Conservation (phyloP, 1,284 basidiomycete genomes). For the Pterulicium gracile region DNA sequence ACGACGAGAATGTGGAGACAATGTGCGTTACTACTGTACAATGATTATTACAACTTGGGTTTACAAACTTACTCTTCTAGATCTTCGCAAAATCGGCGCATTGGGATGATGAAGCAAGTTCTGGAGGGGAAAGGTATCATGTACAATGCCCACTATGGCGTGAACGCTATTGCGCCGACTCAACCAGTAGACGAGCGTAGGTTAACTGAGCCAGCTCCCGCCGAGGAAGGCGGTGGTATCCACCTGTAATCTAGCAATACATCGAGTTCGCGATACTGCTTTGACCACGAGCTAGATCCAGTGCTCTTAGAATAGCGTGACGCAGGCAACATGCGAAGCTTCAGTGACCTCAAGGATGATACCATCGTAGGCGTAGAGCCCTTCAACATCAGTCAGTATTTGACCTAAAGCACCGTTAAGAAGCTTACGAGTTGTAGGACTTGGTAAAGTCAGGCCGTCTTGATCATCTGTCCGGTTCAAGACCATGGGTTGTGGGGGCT, state of each 20-base stretch:
- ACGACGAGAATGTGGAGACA: slow-evolving; percentile 41
- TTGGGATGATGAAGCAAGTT: neutral
- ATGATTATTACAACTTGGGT: too few relatives aligned
- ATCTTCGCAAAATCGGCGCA: neutral
- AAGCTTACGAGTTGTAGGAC: slow-evolving; percentile 57
- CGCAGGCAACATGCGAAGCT: slow-evolving; percentile 61
- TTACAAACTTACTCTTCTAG: too few relatives aligned
- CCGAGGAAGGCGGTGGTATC: too few relatives aligned
- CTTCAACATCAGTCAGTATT: slow-evolving; percentile 19
- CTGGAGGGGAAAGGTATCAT: neutral
- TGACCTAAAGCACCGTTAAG: slow-evolving; percentile 11
- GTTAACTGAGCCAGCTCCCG: too few relatives aligned
- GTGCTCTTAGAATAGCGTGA: slow-evolving; percentile 54
- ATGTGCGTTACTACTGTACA: too few relatives aligned
- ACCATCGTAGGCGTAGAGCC: slow-evolving; percentile 72
- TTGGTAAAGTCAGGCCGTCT: slow-evolving; percentile 58
- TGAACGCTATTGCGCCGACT: too few relatives aligned
- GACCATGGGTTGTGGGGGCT: slow-evolving; percentile 70
- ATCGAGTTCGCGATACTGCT: too few relatives aligned
- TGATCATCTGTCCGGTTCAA: slow-evolving; percentile 82
- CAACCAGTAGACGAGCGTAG: too few relatives aligned
- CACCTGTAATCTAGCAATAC: too few relatives aligned
- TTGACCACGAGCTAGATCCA: too few relatives aligned
- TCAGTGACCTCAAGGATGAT: slow-evolving; percentile 74
- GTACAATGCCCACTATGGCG: neutral